Evolutionary conservation across 2,329 filamentous ascomycete genomes (phyloP).

Genomic region (Colletotrichum gloeosporioides): DNA sequence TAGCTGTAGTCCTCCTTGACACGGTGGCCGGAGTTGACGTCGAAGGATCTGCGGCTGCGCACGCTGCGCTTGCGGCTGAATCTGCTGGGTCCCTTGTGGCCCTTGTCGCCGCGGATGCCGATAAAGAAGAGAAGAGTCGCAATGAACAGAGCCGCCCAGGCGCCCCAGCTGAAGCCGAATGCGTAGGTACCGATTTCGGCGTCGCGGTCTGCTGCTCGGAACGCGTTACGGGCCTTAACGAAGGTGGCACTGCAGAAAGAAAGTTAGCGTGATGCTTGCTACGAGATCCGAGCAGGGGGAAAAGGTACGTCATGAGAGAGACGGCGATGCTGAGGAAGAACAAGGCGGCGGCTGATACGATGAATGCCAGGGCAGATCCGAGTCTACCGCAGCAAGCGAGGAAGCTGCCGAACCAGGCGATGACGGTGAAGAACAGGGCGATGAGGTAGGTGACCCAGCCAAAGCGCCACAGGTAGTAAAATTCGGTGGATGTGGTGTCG

Average conservation of each 20-base stretch:
- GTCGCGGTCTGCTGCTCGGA: constrained; percentile 57
- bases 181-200: constrained; percentile 71
- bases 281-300: constrained; percentile 11
- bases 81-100: constrained; percentile 39
- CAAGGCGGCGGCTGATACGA: constrained; percentile 64
- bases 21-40: constrained; percentile 56
- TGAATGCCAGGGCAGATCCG: constrained; percentile 69
- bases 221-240: constrained; percentile 72
- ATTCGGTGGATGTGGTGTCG: constrained; percentile 62
- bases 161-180: constrained; percentile 80
- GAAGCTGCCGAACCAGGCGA: constrained; percentile 71
- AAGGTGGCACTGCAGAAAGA: constrained; percentile 55
- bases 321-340: constrained; percentile 73
- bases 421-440: constrained; percentile 76
- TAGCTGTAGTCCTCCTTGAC: constrained; percentile 76
- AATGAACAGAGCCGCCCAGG: constrained; percentile 70
- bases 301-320: constrained; percentile 75
- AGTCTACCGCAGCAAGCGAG: constrained; percentile 75
- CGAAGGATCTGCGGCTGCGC: constrained; percentile 60
- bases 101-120: constrained; percentile 58
- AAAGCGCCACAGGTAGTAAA: constrained; percentile 88
- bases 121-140: constrained; percentile 72
- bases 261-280: not conserved
- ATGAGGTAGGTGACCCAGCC: constrained; percentile 92
- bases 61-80: constrained; percentile 55